These are phyloP conservation scores for Bryopsis sp. DNA, from an alignment of 139 green algal species.

Conservation along the genomic window DNA sequence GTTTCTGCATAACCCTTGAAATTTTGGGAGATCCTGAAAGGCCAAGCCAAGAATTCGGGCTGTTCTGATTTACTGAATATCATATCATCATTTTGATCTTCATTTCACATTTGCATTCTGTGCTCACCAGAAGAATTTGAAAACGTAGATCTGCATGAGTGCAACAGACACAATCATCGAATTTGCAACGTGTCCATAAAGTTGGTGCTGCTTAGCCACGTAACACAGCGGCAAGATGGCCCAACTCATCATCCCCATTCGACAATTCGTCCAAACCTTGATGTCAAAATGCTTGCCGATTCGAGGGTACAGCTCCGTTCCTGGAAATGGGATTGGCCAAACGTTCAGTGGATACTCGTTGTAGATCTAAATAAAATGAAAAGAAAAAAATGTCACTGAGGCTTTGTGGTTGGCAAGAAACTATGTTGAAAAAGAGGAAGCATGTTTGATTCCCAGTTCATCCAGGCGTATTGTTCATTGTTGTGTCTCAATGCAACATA, in stretches of 20 bases:
- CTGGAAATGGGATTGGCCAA: slow-evolving; percentile 19
- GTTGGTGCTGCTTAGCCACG: slow-evolving; percentile 46
- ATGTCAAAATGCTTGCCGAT: slow-evolving; percentile 62
- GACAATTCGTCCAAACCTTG: slow-evolving; percentile 76
- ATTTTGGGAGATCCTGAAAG: no score
- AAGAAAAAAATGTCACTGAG: background rate
- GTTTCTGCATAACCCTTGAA: no score
- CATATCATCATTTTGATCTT: no score
- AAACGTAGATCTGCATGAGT: slow-evolving; percentile 51
- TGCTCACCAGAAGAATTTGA: slow-evolving; percentile 58
- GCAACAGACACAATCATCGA: slow-evolving; percentile 49
- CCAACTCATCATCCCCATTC: slow-evolving; percentile 75
- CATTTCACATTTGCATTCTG: no score
- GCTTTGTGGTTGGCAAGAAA: no score
- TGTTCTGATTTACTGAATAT: no score
- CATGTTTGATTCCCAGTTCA: no score
- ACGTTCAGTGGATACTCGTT: background rate
- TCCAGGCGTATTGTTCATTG: no score
- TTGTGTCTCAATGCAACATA: no score
- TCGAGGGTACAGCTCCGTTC: slow-evolving; percentile 63
- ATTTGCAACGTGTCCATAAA: slow-evolving; percentile 37
- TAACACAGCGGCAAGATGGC: slow-evolving; percentile 42
- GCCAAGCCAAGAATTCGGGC: no score
- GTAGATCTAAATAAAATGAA: background rate
- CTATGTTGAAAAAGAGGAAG: no score